Conservation (phyloP, 495 filamentous ascomycete genomes). For the Cercophora newfieldiana region DNA sequence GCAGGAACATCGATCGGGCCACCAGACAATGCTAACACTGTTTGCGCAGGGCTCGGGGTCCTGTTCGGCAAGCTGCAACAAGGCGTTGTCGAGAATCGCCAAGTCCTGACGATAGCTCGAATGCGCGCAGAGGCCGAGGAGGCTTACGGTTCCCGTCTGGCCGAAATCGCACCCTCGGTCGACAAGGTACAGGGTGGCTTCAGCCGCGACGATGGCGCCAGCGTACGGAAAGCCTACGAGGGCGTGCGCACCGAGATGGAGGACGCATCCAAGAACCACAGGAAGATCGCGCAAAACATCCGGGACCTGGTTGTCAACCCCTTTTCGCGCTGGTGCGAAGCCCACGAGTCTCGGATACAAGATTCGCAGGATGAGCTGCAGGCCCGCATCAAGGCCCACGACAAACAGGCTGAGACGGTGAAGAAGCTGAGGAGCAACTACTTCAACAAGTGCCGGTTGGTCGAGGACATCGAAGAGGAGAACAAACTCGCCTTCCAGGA, state of each 20-base stretch:
- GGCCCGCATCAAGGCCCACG: conserved; percentile 81
- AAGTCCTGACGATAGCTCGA: conserved; percentile 84
- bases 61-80: conserved; percentile 97
- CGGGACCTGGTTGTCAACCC: conserved; percentile 91
- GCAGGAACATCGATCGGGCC: too few species aligned
- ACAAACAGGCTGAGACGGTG: conserved; percentile 84
- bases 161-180: conserved; percentile 77
- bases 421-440: conserved; percentile 93
- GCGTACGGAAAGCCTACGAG: conserved; percentile 94
- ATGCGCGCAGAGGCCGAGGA: conserved; percentile 98
- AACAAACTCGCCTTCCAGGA: conserved; percentile 96
- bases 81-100: conserved; percentile 90
- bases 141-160: conserved; percentile 75
- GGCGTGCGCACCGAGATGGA: conserved; percentile 94
- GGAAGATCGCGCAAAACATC: conserved; percentile 93
- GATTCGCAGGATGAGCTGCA: conserved; percentile 94
- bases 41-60: conserved; percentile 73
- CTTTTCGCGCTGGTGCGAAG: conserved; percentile 92
- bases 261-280: conserved; percentile 84
- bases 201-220: conserved; percentile 90
- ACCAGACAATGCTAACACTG: conserved; percentile 19
- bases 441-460: conserved; percentile 96
- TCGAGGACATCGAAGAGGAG: conserved; percentile 97
- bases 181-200: conserved; percentile 87
- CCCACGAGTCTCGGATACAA: conserved; percentile 86